Conservation (phyloP, 768 basidiomycete genomes). For the Sarcodon aspratus region DNA sequence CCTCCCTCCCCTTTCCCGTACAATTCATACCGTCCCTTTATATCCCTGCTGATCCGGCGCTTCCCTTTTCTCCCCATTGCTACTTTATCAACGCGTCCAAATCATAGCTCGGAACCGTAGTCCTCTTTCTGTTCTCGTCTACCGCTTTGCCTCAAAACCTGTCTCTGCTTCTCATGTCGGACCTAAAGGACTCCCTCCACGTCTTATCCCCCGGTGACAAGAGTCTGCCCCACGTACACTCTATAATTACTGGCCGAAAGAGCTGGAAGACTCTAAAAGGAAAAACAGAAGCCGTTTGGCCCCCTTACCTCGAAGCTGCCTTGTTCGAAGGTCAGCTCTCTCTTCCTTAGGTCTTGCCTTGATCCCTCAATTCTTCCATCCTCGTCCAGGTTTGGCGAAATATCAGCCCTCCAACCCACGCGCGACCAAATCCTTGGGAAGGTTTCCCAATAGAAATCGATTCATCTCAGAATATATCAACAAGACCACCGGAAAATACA, state of each 20-base stretch:
- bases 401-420: slow-evolving; percentile 65
- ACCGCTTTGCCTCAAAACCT: too few species aligned
- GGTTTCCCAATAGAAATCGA: slow-evolving; percentile 70
- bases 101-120: too few species aligned
- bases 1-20: neutral
- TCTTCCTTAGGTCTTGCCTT: neutral
- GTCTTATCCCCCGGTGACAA: neutral
- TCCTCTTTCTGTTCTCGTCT: too few species aligned
- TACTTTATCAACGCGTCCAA: too few species aligned
- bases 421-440: slow-evolving; percentile 60
- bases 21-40: neutral
- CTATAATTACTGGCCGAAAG: neutral
- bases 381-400: slow-evolving; percentile 44
- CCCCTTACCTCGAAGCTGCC: slow-evolving; percentile 66
- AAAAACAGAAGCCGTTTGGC: slow-evolving; percentile 65
- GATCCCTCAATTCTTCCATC: slow-evolving; percentile 8
- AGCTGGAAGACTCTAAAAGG: slow-evolving; percentile 65
- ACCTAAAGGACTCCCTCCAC: neutral
- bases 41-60: too few species aligned
- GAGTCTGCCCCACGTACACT: neutral
- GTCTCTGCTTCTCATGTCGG: neutral
- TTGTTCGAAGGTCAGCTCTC: slow-evolving; percentile 52
- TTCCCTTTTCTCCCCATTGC: too few species aligned
- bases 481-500: slow-evolving; percentile 52
- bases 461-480: slow-evolving; percentile 75